phyloP scores from a whole-genome alignment of 495 filamentous ascomycete species.

The Podospora appendiculata region DNA sequence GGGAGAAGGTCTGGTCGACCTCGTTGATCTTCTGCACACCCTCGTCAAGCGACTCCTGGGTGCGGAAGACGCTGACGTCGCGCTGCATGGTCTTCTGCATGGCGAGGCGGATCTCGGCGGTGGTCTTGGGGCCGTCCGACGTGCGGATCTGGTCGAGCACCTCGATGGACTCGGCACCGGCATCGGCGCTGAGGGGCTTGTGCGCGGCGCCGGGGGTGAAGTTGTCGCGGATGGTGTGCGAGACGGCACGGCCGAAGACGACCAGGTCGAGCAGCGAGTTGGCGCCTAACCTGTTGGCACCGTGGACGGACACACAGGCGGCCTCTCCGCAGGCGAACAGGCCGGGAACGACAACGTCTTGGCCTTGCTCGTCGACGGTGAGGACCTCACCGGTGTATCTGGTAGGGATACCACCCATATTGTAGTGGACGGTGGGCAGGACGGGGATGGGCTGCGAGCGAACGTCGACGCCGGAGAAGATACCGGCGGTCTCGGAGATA shows the following conservation, averaged over 20 bases:
- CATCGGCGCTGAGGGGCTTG: conserved; percentile 67
- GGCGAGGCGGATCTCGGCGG: conserved; percentile 74
- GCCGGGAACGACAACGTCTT: conserved; percentile 91
- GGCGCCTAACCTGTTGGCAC: conserved; percentile 93
- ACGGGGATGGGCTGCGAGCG: conserved; percentile 95
- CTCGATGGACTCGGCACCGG: conserved; percentile 77
- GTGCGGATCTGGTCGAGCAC: conserved; percentile 80
- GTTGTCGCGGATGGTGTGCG: conserved; percentile 89
- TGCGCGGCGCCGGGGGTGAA: conserved; percentile 71
- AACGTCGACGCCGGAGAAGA: conserved; percentile 95
- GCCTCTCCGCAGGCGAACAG: conserved; percentile 96
- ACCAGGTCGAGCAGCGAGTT: conserved; percentile 97
- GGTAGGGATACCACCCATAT: conserved; percentile 98
- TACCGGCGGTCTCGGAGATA: conserved; percentile 95
- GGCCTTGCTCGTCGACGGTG: conserved; percentile 70
- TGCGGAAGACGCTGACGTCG: conserved; percentile 95
- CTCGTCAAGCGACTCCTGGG: conserved; percentile 78
- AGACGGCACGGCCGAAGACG: conserved; percentile 94
- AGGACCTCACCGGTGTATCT: conserved; percentile 95
- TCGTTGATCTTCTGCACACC: conserved; percentile 73
- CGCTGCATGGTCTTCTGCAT: conserved; percentile 99
- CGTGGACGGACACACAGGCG: conserved; percentile 94
- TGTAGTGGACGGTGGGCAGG: conserved; percentile 96
- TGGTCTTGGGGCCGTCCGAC: conserved; percentile 75
- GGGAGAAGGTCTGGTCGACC: conserved; percentile 69